Percentiles rank a stretch among this genome's conserved stretches.
Conservation (phyloP, 2,329 filamentous ascomycete genomes). For the Aaosphaeria pasadenensis region DNA sequence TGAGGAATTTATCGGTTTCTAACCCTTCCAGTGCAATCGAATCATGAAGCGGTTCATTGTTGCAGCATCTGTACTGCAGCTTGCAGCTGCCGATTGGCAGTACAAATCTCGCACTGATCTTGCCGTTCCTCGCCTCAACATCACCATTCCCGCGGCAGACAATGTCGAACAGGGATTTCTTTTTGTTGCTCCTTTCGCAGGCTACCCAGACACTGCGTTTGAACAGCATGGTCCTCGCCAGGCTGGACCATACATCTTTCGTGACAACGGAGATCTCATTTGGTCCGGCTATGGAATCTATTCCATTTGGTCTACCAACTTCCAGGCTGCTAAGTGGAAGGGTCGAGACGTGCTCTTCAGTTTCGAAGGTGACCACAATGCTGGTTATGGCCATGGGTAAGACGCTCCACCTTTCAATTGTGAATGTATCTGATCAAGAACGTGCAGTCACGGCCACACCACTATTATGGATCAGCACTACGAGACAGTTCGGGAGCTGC, state of each 20-base stretch:
- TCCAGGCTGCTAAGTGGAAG: slow-evolving; percentile 50
- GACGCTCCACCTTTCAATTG: background rate
- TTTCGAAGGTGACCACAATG: slow-evolving; percentile 55
- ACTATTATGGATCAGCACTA: slow-evolving; percentile 52
- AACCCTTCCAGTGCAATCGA: slow-evolving; percentile 6
- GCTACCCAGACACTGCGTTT: slow-evolving; percentile 13
- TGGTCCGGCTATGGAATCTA: slow-evolving; percentile 57
- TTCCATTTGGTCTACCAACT: slow-evolving; percentile 54
- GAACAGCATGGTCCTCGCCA: slow-evolving; percentile 48
- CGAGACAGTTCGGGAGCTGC: slow-evolving; percentile 52
- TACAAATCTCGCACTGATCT: slow-evolving; percentile 46
- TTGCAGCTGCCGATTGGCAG: slow-evolving; percentile 50
- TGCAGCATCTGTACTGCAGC: slow-evolving; percentile 31
- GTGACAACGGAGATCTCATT: slow-evolving; percentile 53
- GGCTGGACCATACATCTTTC: slow-evolving; percentile 55
- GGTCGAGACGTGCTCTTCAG: slow-evolving; percentile 53
- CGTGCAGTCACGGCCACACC: slow-evolving; percentile 41
- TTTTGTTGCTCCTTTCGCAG: slow-evolving; percentile 41
- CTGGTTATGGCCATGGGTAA: slow-evolving; percentile 49
- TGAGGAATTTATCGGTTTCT: slow-evolving; percentile 7
- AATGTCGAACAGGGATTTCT: slow-evolving; percentile 45
- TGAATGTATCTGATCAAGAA: too few relatives aligned
- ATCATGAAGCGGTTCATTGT: slow-evolving; percentile 10
- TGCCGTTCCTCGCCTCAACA: slow-evolving; percentile 45
- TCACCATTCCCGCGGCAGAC: slow-evolving; percentile 43